phyloP scores from a whole-genome alignment of 2,329 filamentous ascomycete genomes.

The Penicillium vulpinum region DNA sequence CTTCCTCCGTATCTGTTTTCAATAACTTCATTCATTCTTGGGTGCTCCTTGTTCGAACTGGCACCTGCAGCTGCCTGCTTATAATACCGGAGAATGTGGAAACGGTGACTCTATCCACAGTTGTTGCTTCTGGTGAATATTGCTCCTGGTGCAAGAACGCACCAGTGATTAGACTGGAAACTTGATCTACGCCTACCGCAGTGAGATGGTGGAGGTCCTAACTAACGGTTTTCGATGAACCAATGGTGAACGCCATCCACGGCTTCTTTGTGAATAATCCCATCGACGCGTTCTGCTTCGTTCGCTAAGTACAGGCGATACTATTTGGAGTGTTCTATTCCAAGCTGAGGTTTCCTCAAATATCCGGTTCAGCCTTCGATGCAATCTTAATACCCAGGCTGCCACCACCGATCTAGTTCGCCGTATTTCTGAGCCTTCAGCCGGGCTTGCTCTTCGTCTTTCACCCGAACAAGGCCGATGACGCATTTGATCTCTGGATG shows the following conservation, averaged over 20 bases:
- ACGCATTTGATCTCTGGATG: neutral
- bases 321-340: slow-evolving; percentile 3
- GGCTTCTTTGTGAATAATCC: slow-evolving; percentile 12
- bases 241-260: slow-evolving; percentile 10
- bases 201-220: slow-evolving; percentile 4
- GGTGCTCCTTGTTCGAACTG: neutral
- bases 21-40: neutral
- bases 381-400: neutral
- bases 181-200: slow-evolving; percentile 12
- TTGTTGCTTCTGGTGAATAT: neutral
- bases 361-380: slow-evolving; percentile 9
- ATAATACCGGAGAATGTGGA: neutral
- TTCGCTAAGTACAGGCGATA: neutral
- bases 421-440: neutral
- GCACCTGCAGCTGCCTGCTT: neutral
- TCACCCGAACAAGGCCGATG: neutral
- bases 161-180: slow-evolving; percentile 5
- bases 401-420: neutral
- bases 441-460: neutral
- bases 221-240: neutral
- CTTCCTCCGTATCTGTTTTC: slow-evolving; percentile 1
- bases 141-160: neutral
- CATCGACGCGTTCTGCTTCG: neutral
- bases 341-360: slow-evolving; percentile 5
- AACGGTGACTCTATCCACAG: neutral